Evolutionary conservation across 148 eudicot genomes (phyloP), one percentile per base, ranked within the genome.

Genomic region (Amaranthus palmeri): DNA sequence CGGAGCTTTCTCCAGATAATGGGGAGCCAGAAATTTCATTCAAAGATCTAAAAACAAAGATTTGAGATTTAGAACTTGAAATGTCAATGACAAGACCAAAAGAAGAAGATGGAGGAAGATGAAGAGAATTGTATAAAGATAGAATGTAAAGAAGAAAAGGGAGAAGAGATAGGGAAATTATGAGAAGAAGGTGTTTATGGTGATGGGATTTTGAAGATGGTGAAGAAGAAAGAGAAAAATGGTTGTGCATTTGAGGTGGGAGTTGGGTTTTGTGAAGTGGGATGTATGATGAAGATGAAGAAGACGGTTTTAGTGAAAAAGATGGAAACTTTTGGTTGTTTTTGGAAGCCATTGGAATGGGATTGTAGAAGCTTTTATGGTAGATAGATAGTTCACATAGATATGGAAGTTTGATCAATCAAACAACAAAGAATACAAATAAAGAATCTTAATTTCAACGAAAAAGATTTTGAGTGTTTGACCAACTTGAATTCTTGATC

Each of bases 191-290:
- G 58, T 61, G 68, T 44, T 81, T 84, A 50, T 77, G 75, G 55
- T 70, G 76, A 49, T 55, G 67, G 69, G 79, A 10, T 53, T 83
- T 83, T 12, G 77, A 70, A 43, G 66, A 8, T n/a, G 70, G 48
- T 11, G 25, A 65, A 13, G 71, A 40, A 10, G 77, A 67, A 59
- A 48, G 65, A 47, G 74, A 62, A 36, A 54, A 47, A n/a, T 25
- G 79, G 62, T 17, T 75, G 36, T 25, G 82, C 82, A 75, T 71
- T 14, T 80, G 80, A n/a, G 86, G 86, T 48, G 73, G 86, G 67
- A 80, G 80, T 68, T 83, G 86, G 43, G 84, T 83, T 61, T 79
- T 79, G 79, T 80, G 86, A 14, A 72, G 80, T 54, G 83, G 86
- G 52, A 83, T 78, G 70, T 66, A 62, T 47, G 80, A 49, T 10